A percentile compares a stretch with the other conserved stretches of the same genome.
Conservation (phyloP, 768 basidiomycete species). For the Amanita pallidorosea region DNA sequence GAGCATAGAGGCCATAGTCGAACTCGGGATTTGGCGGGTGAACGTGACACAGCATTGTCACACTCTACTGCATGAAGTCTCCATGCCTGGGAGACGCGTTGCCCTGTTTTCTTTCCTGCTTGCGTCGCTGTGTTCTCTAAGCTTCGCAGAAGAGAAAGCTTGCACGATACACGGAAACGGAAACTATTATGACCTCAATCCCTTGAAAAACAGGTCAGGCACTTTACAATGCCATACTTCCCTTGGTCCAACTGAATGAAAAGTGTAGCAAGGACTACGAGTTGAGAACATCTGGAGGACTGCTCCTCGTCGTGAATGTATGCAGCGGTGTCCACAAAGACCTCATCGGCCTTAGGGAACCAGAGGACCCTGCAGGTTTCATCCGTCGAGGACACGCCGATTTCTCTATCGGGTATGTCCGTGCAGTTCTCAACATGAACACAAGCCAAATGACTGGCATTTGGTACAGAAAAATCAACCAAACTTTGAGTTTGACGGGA, state of each 20-base stretch:
- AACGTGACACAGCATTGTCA: conserved; percentile 13
- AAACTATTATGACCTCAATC: conserved; percentile 57
- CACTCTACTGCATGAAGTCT: neutral
- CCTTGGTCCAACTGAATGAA: conserved; percentile 2
- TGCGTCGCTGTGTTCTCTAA: conserved; percentile 5
- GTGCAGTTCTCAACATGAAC: neutral
- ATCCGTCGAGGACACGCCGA: conserved; percentile 52
- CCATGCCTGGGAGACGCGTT: conserved; percentile 3
- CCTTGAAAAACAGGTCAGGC: conserved; percentile 46
- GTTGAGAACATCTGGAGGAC: conserved; percentile 35
- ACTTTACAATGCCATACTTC: neutral
- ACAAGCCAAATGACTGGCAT: neutral
- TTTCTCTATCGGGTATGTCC: conserved; percentile 59
- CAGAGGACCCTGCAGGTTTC: conserved; percentile 50
- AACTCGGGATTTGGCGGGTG: conserved; percentile 26
- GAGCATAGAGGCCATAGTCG: conserved; percentile 54
- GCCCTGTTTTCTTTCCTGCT: conserved; percentile 5
- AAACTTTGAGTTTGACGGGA: conserved; percentile 44
- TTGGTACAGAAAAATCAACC: conserved; percentile 42
- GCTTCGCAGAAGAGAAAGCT: conserved; percentile 35
- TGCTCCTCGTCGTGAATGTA: conserved; percentile 47
- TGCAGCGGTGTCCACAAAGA: conserved; percentile 50
- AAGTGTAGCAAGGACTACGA: conserved; percentile 51
- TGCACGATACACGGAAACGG: conserved; percentile 49
- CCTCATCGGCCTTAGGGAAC: conserved; percentile 42